A percentile compares a stretch with the other conserved stretches of the same genome.
phyloP scores from a whole-genome alignment of 768 basidiomycete species.

The Amylocystis lapponica region DNA sequence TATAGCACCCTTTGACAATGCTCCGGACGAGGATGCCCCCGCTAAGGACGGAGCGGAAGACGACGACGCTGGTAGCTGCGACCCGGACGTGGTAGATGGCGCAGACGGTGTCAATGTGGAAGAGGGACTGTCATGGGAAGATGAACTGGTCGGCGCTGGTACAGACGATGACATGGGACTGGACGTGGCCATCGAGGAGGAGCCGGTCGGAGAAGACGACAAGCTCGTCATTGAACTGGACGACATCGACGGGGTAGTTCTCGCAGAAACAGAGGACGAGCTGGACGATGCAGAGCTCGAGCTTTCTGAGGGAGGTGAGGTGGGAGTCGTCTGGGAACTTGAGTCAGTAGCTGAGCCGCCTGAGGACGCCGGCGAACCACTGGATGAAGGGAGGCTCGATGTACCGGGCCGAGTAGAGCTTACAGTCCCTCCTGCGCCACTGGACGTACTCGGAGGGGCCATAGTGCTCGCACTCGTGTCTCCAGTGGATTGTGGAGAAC shows the following conservation, averaged over 20 bases:
- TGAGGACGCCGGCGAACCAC: too few relatives aligned
- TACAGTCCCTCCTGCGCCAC: too few relatives aligned
- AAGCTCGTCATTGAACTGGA: background rate
- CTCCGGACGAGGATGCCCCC: background rate
- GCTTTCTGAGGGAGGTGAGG: too few relatives aligned
- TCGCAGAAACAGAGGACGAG: too few relatives aligned
- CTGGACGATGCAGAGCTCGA: too few relatives aligned
- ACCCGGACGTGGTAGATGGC: background rate
- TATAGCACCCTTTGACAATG: conserved; percentile 11
- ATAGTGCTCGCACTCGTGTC: too few relatives aligned
- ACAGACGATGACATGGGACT: background rate
- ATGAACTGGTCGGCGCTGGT: background rate
- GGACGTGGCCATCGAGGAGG: background rate
- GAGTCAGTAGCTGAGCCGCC: too few relatives aligned
- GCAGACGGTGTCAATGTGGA: background rate
- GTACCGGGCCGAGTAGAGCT: too few relatives aligned
- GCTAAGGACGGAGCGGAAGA: background rate
- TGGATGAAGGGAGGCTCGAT: too few relatives aligned
- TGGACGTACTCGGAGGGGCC: too few relatives aligned
- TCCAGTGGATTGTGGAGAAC: too few relatives aligned
- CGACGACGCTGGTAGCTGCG: background rate
- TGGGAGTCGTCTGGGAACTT: too few relatives aligned
- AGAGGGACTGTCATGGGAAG: background rate
- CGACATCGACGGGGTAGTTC: background rate
- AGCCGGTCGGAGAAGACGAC: background rate